phyloP scores from a whole-genome alignment of 139 green algal genomes.

The Tetradesmus obliquus region DNA sequence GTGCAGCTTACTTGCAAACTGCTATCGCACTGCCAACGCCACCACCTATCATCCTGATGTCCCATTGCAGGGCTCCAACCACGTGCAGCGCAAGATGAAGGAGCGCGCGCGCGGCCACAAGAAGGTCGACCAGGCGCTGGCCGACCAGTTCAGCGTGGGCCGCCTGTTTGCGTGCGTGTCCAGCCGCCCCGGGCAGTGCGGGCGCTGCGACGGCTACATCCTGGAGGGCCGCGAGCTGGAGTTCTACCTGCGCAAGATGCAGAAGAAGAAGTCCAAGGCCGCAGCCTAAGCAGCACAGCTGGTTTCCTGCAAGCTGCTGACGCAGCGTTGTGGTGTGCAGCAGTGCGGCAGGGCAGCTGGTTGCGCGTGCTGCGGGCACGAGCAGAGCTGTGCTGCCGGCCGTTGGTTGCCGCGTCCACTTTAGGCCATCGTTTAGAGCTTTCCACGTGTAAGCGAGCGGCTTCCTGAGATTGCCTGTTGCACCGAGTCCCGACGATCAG shows the following conservation, averaged over 20 bases:
- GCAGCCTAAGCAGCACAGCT: slow-evolving; percentile 15
- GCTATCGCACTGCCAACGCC: background rate
- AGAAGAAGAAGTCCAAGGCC: slow-evolving; percentile 85
- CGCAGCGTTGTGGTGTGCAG: background rate
- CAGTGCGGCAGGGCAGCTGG: background rate
- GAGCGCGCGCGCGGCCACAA: slow-evolving; percentile 64
- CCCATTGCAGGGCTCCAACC: slow-evolving; percentile 78
- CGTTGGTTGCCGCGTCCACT: background rate
- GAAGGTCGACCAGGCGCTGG: slow-evolving; percentile 86
- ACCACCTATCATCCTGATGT: background rate
- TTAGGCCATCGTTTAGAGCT: slow-evolving; percentile 13
- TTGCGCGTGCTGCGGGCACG: background rate
- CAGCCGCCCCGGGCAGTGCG: slow-evolving; percentile 82
- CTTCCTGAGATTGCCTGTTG: no score
- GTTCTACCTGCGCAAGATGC: slow-evolving; percentile 94
- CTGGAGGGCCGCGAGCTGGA: slow-evolving; percentile 94
- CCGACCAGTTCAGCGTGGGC: slow-evolving; percentile 94
- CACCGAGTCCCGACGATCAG: no score
- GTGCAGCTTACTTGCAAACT: background rate
- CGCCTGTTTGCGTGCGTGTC: slow-evolving; percentile 85
- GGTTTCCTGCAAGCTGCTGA: background rate
- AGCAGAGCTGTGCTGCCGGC: background rate
- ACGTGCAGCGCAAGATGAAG: slow-evolving; percentile 91
- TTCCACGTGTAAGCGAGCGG: background rate
- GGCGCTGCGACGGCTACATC: slow-evolving; percentile 91